Evolutionary conservation across 2,329 filamentous ascomycete species (phyloP), one percentile per base, ranked within the genome.

Genomic region (Alternaria triticimaculans): DNA sequence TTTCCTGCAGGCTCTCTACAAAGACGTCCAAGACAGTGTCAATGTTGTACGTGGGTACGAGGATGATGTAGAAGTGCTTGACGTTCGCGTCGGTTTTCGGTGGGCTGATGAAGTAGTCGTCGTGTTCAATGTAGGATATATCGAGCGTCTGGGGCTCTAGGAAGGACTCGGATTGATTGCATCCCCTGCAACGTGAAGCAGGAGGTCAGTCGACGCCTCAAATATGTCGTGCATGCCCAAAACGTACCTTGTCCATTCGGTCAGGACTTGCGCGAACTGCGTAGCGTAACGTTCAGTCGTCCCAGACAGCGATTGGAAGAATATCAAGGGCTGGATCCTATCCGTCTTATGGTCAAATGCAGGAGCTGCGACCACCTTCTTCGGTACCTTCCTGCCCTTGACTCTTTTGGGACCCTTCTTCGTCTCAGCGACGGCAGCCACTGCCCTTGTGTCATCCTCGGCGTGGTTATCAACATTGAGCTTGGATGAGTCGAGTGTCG

Each of bases 11-110:
- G 78, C 97, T 93, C 67, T 93, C 89, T 23, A 98, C 84, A 78
- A 98, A 94, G 15, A 89, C 95, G 75, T 94, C 92, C 70, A 97
- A 88, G 69, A 96, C 92, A 8, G 92, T 95, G 75, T 97, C 95
- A 74, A 97, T 97, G 76, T 98, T 96, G 84, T 97, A 98, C 67
- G 92, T 94, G 0, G 95, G 96, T 5, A 97, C 81, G 41, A 98
- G 82, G 58, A 98, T 85, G 43, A 96, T 84, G 80, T 98, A 99
- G 72, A 97, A 90, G 71, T 90, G 88, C 65, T 90, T 88, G 3
- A 86, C 82, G 21, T 84, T 79, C 2, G 83, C 77, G 25, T 82
- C 78, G 6, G 82, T 76, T 76, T 92, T 92, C 0, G 94, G 93
- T 1, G 89, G 87, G 3, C 86, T 87, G 62, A 97, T 89, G 76